Evolutionary conservation across 768 basidiomycete species (phyloP), one percentile per base, ranked within the genome.

Genomic region (Suillus spraguei): DNA sequence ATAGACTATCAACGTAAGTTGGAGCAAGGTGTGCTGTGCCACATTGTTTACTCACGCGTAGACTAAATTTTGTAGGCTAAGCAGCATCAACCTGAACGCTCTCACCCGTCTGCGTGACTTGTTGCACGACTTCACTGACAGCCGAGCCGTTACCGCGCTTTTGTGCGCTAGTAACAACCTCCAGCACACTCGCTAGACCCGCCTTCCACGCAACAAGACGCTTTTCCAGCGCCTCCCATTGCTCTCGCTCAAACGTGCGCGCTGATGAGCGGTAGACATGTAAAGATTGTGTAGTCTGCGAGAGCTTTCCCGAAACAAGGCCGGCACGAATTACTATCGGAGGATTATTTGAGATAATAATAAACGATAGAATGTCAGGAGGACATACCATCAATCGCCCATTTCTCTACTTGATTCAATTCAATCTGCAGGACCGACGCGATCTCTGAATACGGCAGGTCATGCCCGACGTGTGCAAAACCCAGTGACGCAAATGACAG

Each of bases 141-240:
- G 60, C 66, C 0, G 68, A 69, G 8, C 62, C 41, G 39, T 67
- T 71, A 60, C 75, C 74, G 63, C 64, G 80, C 69, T 76, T 82
- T 68, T 83, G 82, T n/a, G 90, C 86, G 33, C 78, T 78, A 50
- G 83, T 81, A 59, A 94, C 84, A 44, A 92, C 87, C 41, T 92
- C 91, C 61, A 92, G 75, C 33, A 94, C 87, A 59, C 85, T 79
- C 20, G 82, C 81, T 52, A 94, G 79, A 6, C 90, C 89, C 0
- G 85, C 74, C 73, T 92, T 92, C 93, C 94, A 95, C 36, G 86
- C 83, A n/a, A 86, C 69, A 8, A 95, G 75, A 44, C 91, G 82
- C 73, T 86, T 86, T 74, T 93, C 90, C 55, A 95, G 81, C 28
- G 82, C 80, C 70, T 87, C 85, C 94, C 94, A 96, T 74, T 95